These are phyloP conservation scores for Achaetomium macrosporum DNA, from an alignment of 2,329 filamentous ascomycete species.

Conservation along the genomic window DNA sequence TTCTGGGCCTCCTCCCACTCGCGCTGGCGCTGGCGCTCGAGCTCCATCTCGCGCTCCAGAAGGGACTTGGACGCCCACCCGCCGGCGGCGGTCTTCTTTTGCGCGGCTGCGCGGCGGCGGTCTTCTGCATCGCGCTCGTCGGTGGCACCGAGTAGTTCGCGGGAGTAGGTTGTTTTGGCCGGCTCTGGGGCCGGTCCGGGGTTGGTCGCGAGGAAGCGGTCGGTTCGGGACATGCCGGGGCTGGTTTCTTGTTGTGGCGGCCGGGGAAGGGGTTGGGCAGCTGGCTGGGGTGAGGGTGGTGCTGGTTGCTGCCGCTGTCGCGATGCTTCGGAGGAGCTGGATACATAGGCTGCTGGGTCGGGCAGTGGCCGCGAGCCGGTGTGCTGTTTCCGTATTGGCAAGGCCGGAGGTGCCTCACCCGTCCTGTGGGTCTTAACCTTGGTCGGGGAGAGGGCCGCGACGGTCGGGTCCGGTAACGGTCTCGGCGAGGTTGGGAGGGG, in stretches of 20 bases:
- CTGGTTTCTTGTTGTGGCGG: constrained; percentile 7
- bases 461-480: constrained; percentile 37
- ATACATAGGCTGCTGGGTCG: constrained; percentile 30
- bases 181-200: constrained; percentile 40
- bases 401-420: constrained; percentile 15
- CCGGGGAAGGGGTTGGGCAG: not conserved
- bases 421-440: constrained; percentile 28
- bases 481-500: constrained; percentile 31
- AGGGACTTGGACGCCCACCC: constrained; percentile 64
- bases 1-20: constrained; percentile 76
- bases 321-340: constrained; percentile 8
- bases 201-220: constrained; percentile 52
- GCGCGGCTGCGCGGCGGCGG: constrained; percentile 34
- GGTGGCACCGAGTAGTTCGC: constrained; percentile 48
- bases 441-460: constrained; percentile 19
- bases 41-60: constrained; percentile 74
- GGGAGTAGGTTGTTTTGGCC: constrained; percentile 47
- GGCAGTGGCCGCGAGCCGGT: constrained; percentile 35
- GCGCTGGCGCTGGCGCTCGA: constrained; percentile 67
- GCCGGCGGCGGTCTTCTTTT: constrained; percentile 55
- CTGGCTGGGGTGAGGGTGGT: not conserved
- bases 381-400: constrained; percentile 25
- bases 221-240: constrained; percentile 42
- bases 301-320: constrained; percentile 2
- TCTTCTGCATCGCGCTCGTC: constrained; percentile 60